Evolutionary conservation across 2,329 filamentous ascomycete species (phyloP).

Genomic region (Stylonectria norvegica): DNA sequence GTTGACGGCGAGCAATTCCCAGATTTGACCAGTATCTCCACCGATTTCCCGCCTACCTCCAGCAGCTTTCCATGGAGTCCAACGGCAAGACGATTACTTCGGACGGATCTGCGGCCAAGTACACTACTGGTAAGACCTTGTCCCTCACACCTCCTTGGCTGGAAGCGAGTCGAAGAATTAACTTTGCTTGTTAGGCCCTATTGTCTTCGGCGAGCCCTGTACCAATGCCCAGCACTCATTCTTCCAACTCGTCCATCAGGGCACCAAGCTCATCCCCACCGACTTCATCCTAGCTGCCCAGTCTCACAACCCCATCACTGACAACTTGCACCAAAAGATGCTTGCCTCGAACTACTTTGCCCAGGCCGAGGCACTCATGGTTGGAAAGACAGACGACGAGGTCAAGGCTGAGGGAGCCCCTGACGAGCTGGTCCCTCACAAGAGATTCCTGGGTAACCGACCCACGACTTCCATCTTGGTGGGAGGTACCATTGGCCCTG

Average conservation of each 20-base stretch:
- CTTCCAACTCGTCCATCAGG: conserved; percentile 99
- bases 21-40: conserved; percentile 98
- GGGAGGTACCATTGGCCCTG: conserved; percentile 88
- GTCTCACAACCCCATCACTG: conserved; percentile 91
- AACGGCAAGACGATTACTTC: conserved; percentile 96
- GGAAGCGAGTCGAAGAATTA: not conserved
- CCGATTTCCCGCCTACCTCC: conserved; percentile 97
- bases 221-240: conserved; percentile 99
- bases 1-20: conserved; percentile 12
- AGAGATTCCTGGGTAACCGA: conserved; percentile 97
- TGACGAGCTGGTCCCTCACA: conserved; percentile 85
- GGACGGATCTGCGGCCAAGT: conserved; percentile 88
- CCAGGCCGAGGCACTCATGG: conserved; percentile 85
- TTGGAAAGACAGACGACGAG: conserved; percentile 79
- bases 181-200: conserved; percentile 55
- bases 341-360: conserved; percentile 89
- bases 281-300: conserved; percentile 97
- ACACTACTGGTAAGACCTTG: conserved; percentile 78
- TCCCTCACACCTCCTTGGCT: too few species aligned
- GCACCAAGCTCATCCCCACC: conserved; percentile 96
- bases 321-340: conserved; percentile 96
- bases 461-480: conserved; percentile 92
- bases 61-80: conserved; percentile 99
- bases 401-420: conserved; percentile 72
- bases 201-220: conserved; percentile 96